Evolutionary conservation across 208 protist species (phyloP), one percentile per base, ranked within the genome.

Genomic region (Trypanosoma scelopori): DNA sequence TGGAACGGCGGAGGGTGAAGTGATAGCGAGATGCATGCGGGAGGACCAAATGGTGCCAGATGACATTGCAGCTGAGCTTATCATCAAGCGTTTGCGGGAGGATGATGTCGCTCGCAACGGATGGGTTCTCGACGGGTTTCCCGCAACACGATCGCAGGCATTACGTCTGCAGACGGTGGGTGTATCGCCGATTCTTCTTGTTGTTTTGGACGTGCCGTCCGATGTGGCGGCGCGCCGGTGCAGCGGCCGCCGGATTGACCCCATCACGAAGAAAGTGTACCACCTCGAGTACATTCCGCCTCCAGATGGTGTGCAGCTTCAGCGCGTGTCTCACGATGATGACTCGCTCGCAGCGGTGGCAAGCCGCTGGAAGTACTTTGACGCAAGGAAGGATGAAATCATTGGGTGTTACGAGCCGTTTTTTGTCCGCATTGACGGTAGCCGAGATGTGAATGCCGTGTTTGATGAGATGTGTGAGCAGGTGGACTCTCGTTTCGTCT

Each of bases 51-150:
- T 87, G 18, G 82, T 97, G 1, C 93, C 95, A 4, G 80, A 93
- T 65, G 80, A 89, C 15, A 37, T 96, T 16, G 78, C 96, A 41
- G 82, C 89, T 15, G 35, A 77, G 5, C 59, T 97, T 23, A 70
- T 98, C 4, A 60, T 92, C 5, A 65, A 70, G 1, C 49, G 75
- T 11, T 53, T 94, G 9, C 65, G 51, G 5, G 22, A 71, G 35
- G 64, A 67, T 41, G 78, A 96, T 46, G 27, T 43, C 35, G 61
- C 65, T 37, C 52, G 71, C 9, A 55, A 70, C 7, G 92, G 92
- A 3, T 97, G 87, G 85, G 71, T 97, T 28, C 76, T 95, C 23
- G 87, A 94, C 68, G 90, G 89, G 5, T 93, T 93, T 46, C 92
- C 92, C 0, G 71, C 73, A 27, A 90, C 78, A 0, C 83, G 87